phyloP scores from a whole-genome alignment of 768 basidiomycete species.

The Psilocybe cyanescens region DNA sequence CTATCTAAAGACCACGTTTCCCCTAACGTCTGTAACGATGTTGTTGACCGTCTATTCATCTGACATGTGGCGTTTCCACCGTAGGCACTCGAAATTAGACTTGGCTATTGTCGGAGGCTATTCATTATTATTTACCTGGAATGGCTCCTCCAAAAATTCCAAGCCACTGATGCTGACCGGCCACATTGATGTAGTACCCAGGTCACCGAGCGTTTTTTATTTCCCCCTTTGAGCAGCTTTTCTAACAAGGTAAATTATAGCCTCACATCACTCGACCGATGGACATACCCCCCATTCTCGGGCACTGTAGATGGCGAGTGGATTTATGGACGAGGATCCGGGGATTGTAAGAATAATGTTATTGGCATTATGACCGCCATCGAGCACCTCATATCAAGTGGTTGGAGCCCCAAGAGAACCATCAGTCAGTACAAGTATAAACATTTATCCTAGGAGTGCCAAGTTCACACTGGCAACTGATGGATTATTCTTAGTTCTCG shows the following conservation, averaged over 20 bases:
- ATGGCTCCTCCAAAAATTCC: conserved; percentile 20
- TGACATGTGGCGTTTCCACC: neutral
- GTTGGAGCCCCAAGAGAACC: conserved; percentile 30
- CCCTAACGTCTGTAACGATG: conserved; percentile 25
- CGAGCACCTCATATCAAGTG: conserved; percentile 26
- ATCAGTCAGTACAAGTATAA: conserved; percentile 18
- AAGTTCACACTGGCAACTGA: neutral
- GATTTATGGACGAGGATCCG: conserved; percentile 33
- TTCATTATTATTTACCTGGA: conserved; percentile 29
- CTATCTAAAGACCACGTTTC: conserved; percentile 31
- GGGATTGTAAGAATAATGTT: conserved; percentile 36
- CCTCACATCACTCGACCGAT: conserved; percentile 28
- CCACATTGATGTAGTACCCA: conserved; percentile 34
- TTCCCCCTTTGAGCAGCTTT: neutral
- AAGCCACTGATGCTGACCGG: conserved; percentile 33
- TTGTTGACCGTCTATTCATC: neutral
- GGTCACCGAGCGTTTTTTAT: conserved; percentile 10
- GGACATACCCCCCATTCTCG: conserved; percentile 33
- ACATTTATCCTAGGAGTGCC: neutral
- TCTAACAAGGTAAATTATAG: conserved; percentile 16
- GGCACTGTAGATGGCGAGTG: conserved; percentile 30
- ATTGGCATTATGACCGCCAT: conserved; percentile 34
- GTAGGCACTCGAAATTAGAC: conserved; percentile 23
- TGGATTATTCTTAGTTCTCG: conserved; percentile 22
- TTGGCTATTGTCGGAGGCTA: conserved; percentile 27